A percentile compares a stretch with the other conserved stretches of the same genome.
Evolutionary conservation across 2,329 filamentous ascomycete genomes (phyloP).

Genomic region (Chaetomiaceae sp.): DNA sequence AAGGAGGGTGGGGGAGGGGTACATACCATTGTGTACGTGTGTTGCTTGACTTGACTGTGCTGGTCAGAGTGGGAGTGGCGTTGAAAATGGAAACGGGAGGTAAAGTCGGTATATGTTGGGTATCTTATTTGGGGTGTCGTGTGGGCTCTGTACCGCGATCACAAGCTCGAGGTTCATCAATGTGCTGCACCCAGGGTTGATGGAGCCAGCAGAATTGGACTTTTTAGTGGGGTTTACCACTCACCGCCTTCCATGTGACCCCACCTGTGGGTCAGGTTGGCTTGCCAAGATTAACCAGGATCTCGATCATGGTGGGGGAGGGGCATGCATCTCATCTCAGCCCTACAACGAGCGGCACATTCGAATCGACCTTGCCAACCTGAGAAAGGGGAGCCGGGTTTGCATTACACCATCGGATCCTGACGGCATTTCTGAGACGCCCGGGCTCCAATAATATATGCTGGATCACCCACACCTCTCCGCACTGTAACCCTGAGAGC

Average conservation of each 20-base stretch:
- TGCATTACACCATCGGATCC: neutral
- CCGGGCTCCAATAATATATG: too few species aligned
- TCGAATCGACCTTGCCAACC: neutral
- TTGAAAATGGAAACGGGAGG: too few species aligned
- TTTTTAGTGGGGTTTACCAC: constrained; percentile 25
- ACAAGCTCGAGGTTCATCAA: neutral
- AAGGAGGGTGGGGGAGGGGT: too few species aligned
- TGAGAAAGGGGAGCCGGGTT: neutral
- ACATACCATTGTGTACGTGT: constrained; percentile 9
- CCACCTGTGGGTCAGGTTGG: neutral
- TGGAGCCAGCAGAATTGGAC: constrained; percentile 15
- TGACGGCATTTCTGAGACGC: neutral
- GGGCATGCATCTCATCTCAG: constrained; percentile 15
- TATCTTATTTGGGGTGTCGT: neutral
- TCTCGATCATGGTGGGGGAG: constrained; percentile 17
- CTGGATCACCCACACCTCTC: too few species aligned
- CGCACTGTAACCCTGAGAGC: neutral
- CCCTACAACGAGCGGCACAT: constrained; percentile 5
- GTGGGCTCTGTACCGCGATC: neutral
- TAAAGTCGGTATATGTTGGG: too few species aligned
- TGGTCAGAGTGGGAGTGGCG: neutral
- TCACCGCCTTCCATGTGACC: constrained; percentile 1
- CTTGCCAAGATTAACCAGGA: constrained; percentile 11
- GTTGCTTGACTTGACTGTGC: neutral
- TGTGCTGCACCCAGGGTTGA: neutral